phyloP scores from a whole-genome alignment of 805 yeast genomes.

The Ogataea salicorniae region DNA sequence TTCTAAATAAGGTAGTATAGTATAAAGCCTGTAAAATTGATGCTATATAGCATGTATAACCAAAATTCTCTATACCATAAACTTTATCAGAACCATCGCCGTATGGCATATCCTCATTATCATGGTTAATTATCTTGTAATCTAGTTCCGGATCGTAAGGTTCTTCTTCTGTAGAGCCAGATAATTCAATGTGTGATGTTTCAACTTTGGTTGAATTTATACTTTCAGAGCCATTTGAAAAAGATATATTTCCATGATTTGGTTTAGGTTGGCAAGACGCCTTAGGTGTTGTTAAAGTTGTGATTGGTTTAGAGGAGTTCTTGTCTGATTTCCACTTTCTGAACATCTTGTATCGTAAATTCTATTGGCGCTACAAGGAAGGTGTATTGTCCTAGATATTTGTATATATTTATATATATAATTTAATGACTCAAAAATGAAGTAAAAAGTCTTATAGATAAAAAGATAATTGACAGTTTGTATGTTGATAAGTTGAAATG shows the following conservation, averaged over 20 bases:
- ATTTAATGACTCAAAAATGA: no score
- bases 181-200: constrained; percentile 15
- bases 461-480: no score
- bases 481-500: no score
- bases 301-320: constrained; percentile 9
- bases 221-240: not conserved
- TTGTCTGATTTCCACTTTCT: constrained; percentile 25
- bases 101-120: constrained; percentile 35
- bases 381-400: no score
- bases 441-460: no score
- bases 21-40: constrained; percentile 86
- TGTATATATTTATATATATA: no score
- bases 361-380: no score
- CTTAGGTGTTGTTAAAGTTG: not conserved
- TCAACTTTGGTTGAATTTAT: constrained; percentile 8
- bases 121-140: constrained; percentile 15
- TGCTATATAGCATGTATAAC: constrained; percentile 92
- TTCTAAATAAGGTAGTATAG: constrained; percentile 66
- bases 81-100: constrained; percentile 69
- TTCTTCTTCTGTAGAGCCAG: constrained; percentile 12
- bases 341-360: constrained; percentile 13
- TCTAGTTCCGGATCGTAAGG: constrained; percentile 22
- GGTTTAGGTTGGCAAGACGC: not conserved
- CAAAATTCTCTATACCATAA: constrained; percentile 80
- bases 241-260: not conserved